Base-by-base conservation (phyloP, 2,329 filamentous ascomycete species). In the Sordariomycetes sp. region DNA sequence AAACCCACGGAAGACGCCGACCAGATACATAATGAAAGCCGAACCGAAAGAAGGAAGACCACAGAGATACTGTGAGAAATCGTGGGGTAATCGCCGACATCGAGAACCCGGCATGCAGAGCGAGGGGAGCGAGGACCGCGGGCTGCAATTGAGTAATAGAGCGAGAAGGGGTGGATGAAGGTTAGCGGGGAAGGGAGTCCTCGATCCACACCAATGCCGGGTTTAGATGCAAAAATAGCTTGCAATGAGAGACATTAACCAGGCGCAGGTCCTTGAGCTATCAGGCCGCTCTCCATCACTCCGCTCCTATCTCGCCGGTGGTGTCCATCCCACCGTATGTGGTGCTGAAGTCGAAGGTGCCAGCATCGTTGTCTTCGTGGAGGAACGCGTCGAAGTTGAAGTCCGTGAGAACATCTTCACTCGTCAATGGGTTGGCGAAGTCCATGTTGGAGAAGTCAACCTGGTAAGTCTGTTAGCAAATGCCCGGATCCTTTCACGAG, bases 371-470 rank as follows among this genome's bases (percentile, higher is more conserved):
- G 53, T 77, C 77, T 59, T 78, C 75, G 61, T 86, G 81, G 8
- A 86, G 70, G 72, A 86, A 86, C 1, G 82, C 84, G 67, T 86
- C 83, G 62, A 86, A 75, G 61, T 86, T 83, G 63, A 86, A 86
- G 61, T 84, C 82, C 63, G 81, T 81, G 53, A 86, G 72, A 39
- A 85, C 82, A 64, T 85, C 77, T 57, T 69, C 70, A 6, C 75
- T 74, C 60, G 73, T 72, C 28, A 78, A 66, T 2, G 80, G 78
- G 61, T 82, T 80, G 57, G 76, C 73, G 65, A 82, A 79, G 58
- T 79, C 79, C 68, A 85, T 75, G 48, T 62, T 56, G 52, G 65
- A 66, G 57, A 80, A 80, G 58, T 76, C 73, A 65, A 71, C 71
- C 67, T 72, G 58, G n/a, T 20, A 22, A 52, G 13, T 6, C 10